phyloP scores from a whole-genome alignment of 352 stramenopile species.

The Globisporangium barbulae region DNA sequence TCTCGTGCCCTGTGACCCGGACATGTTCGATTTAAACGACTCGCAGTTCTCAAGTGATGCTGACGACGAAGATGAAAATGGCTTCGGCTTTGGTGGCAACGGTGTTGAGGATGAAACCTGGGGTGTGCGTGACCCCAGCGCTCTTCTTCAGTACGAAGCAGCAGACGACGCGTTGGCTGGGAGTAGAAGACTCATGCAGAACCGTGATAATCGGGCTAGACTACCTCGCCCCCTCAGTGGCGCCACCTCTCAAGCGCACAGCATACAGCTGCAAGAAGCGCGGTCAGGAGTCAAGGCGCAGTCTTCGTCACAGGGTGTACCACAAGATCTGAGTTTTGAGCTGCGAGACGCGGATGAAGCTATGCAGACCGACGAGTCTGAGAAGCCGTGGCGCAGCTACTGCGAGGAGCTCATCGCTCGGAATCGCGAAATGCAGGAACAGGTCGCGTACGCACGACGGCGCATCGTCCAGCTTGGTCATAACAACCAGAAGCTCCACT shows the following conservation, averaged over 20 bases:
- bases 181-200: not conserved
- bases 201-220: not conserved
- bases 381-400: constrained; percentile 66
- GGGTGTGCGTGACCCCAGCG: constrained; percentile 18
- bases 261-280: not conserved
- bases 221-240: not conserved
- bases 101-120: constrained; percentile 20
- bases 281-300: not conserved
- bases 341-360: not conserved
- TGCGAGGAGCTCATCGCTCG: constrained; percentile 69
- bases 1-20: not conserved
- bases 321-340: not conserved
- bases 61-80: constrained; percentile 18
- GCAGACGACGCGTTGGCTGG: constrained; percentile 8
- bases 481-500: constrained; percentile 82
- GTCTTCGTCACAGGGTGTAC: not conserved
- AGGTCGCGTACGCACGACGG: constrained; percentile 55
- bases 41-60: constrained; percentile 13
- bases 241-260: not conserved
- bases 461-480: constrained; percentile 68
- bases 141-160: constrained; percentile 25
- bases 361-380: constrained; percentile 16
- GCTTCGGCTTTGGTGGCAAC: constrained; percentile 1
- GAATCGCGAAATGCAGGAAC: constrained; percentile 77
- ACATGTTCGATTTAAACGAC: constrained; percentile 19